Percentiles rank a stretch among this genome's conserved stretches.
These are phyloP conservation scores for Rutidosis leptorrhynchoides DNA, from an alignment of 129 eudicot species.

Conservation along the genomic window DNA sequence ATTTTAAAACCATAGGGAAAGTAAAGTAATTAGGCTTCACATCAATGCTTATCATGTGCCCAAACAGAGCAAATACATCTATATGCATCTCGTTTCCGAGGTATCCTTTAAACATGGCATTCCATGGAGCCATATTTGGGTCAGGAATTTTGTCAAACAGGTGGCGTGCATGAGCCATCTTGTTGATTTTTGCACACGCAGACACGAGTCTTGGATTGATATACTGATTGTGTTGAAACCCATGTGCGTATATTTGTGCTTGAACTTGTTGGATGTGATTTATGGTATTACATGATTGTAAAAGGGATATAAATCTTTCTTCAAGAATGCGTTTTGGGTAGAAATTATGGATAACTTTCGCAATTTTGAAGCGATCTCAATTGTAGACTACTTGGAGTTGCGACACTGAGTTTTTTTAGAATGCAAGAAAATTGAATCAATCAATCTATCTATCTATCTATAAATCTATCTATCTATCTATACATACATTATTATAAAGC, in stretches of 20 bases:
- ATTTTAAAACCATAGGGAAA: slow-evolving; percentile 67
- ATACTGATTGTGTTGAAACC: slow-evolving; percentile 39
- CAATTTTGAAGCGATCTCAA: slow-evolving; percentile 30
- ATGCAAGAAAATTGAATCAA: no score
- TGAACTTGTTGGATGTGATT: slow-evolving; percentile 53
- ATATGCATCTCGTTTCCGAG: slow-evolving; percentile 38
- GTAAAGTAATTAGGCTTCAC: slow-evolving; percentile 56
- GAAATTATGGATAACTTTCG: slow-evolving; percentile 32
- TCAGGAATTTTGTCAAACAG: slow-evolving; percentile 62
- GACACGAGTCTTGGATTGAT: slow-evolving; percentile 46
- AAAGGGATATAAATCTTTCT: slow-evolving; percentile 48
- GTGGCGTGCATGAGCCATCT: slow-evolving; percentile 42
- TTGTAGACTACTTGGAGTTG: not conserved
- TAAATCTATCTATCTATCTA: no score
- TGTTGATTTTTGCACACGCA: slow-evolving; percentile 32
- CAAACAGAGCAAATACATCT: slow-evolving; percentile 41
- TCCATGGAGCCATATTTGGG: slow-evolving; percentile 51
- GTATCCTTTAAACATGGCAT: slow-evolving; percentile 70
- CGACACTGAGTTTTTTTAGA: not conserved
- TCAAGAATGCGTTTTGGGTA: slow-evolving; percentile 39
- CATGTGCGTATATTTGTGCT: slow-evolving; percentile 47
- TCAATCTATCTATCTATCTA: no score
- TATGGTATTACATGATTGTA: slow-evolving; percentile 57
- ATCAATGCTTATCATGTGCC: slow-evolving; percentile 41
- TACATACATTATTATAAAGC: no score